Percentiles rank a stretch among this genome's conserved stretches.
phyloP scores from a whole-genome alignment of 768 basidiomycete genomes.

The Leucogyrophana mollusca region DNA sequence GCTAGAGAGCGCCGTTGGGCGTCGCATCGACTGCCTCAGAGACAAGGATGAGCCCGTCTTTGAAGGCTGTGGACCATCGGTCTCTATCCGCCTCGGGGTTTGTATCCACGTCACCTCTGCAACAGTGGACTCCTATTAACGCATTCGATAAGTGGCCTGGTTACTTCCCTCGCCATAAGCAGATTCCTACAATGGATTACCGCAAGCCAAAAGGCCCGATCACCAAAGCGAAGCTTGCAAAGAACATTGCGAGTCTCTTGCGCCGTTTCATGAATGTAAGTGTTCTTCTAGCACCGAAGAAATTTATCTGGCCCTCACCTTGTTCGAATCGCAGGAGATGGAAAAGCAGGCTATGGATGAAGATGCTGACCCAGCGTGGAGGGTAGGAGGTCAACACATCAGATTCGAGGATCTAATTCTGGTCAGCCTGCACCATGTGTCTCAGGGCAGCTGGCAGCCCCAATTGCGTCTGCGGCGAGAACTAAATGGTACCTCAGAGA shows the following conservation, averaged over 20 bases:
- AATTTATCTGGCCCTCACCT: background rate
- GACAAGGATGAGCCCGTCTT: constrained; percentile 61
- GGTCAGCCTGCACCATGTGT: constrained; percentile 76
- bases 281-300: constrained; percentile 4
- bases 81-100: constrained; percentile 72
- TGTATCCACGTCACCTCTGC: too few relatives aligned
- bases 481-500: too few relatives aligned
- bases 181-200: constrained; percentile 76
- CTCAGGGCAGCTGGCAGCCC: constrained; percentile 79
- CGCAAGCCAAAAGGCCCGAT: constrained; percentile 71
- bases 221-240: constrained; percentile 66
- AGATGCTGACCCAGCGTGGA: constrained; percentile 54
- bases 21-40: constrained; percentile 50
- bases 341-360: constrained; percentile 48
- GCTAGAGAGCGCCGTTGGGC: constrained; percentile 56
- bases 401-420: constrained; percentile 65
- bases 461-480: constrained; percentile 48
- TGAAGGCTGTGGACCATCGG: constrained; percentile 65
- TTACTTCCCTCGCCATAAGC: constrained; percentile 66
- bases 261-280: constrained; percentile 61
- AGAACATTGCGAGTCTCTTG: constrained; percentile 67
- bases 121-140: too few relatives aligned
- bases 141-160: too few relatives aligned
- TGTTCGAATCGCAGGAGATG: constrained; percentile 43
- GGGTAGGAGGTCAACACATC: constrained; percentile 53